Evolutionary conservation across 2,329 filamentous ascomycete genomes (phyloP).

Genomic region (Cryphonectria carpinicola): DNA sequence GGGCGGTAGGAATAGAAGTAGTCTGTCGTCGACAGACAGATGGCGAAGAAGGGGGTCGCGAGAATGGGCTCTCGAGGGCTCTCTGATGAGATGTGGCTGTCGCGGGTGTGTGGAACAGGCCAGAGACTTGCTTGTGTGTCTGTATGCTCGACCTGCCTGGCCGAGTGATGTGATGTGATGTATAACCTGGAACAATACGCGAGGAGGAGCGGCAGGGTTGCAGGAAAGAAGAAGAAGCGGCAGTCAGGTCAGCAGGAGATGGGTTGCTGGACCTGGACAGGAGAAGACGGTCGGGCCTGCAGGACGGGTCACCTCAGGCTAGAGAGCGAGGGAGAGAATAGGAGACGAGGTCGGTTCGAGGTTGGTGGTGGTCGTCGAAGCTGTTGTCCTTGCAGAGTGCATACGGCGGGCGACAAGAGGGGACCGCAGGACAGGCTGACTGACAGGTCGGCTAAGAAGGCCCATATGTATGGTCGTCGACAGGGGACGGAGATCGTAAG

Average conservation of each 20-base stretch:
- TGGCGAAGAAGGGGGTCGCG: slow-evolving; percentile 9
- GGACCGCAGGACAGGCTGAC: background rate
- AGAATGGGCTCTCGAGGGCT: slow-evolving; percentile 7
- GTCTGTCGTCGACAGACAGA: slow-evolving; percentile 14
- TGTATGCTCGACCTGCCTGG: background rate
- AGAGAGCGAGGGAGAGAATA: background rate
- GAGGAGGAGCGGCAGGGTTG: slow-evolving; percentile 15
- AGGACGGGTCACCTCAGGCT: slow-evolving; percentile 7
- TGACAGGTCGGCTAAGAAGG: background rate
- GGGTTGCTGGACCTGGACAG: background rate
- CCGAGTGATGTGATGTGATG: slow-evolving; percentile 3
- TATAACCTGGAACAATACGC: background rate
- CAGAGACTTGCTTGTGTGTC: background rate
- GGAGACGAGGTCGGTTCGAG: background rate
- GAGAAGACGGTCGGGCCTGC: background rate
- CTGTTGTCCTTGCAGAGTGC: background rate
- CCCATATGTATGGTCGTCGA: background rate
- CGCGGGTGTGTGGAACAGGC: slow-evolving; percentile 3
- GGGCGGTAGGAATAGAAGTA: slow-evolving; percentile 9
- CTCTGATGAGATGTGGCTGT: slow-evolving; percentile 12
- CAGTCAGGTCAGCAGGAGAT: slow-evolving; percentile 10
- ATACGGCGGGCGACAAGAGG: slow-evolving; percentile 3
- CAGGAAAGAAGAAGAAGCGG: slow-evolving; percentile 12
- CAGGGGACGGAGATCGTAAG: slow-evolving; percentile 11
- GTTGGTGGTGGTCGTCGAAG: background rate